Evolutionary conservation across 1,139 yeast species (phyloP).

Genomic region (Magnusiomyces suaveolens): DNA sequence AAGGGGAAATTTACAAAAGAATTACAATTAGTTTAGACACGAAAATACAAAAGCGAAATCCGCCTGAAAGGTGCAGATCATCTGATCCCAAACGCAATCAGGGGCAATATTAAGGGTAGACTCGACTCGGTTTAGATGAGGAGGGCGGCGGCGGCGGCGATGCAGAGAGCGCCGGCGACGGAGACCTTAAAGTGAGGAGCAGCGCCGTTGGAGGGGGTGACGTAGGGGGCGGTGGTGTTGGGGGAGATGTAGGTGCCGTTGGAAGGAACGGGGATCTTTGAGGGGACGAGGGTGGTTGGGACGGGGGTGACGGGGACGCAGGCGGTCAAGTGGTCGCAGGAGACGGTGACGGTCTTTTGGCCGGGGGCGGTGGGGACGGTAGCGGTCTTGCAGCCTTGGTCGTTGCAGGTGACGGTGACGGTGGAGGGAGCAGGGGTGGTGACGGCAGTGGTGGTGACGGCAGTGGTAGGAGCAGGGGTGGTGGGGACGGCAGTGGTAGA

Average conservation of each 20-base stretch:
- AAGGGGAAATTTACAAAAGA: neutral
- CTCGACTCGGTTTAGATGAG: too few relatives aligned
- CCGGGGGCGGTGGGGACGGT: too few relatives aligned
- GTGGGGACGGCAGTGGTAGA: neutral
- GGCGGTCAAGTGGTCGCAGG: too few relatives aligned
- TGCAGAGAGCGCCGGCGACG: neutral
- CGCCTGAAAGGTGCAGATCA: neutral
- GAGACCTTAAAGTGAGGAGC: conserved; percentile 9
- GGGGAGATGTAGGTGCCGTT: conserved; percentile 11
- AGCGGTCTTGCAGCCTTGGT: neutral
- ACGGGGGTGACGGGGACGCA: too few relatives aligned
- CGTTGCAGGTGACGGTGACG: neutral
- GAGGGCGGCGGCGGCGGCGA: conserved; percentile 15
- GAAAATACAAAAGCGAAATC: neutral
- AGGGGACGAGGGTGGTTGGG: too few relatives aligned
- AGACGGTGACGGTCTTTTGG: too few relatives aligned
- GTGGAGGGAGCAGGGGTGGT: conserved; percentile 7
- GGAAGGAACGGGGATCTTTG: conserved; percentile 14
- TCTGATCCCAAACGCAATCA: neutral
- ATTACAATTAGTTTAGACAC: too few relatives aligned
- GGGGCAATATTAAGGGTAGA: neutral
- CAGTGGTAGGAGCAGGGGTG: neutral
- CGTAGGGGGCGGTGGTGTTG: neutral
- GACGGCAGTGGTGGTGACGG: neutral
- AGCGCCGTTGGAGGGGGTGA: conserved; percentile 13